These are phyloP conservation scores for Fusarium sp. DNA, from an alignment of 2,329 filamentous ascomycete genomes.

Conservation along the genomic window DNA sequence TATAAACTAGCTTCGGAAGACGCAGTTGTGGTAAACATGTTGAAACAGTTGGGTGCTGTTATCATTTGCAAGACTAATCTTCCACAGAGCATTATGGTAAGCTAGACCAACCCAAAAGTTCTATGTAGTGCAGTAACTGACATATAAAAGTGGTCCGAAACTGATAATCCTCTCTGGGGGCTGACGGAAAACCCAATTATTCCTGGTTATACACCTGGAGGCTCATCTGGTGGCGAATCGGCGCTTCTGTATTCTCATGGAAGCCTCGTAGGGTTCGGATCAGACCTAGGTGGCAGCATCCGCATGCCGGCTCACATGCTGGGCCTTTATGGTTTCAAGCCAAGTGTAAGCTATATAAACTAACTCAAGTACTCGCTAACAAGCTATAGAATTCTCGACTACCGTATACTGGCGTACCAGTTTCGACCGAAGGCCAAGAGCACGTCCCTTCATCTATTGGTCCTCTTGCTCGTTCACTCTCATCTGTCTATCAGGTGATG, in stretches of 20 bases:
- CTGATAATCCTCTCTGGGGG: constrained; percentile 51
- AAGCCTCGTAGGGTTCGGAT: constrained; percentile 46
- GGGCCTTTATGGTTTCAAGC: constrained; percentile 47
- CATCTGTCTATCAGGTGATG: constrained; percentile 64
- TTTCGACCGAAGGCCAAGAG: constrained; percentile 75
- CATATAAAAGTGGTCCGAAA: constrained; percentile 36
- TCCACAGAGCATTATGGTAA: constrained; percentile 38
- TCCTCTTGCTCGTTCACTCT: constrained; percentile 64
- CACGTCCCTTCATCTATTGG: constrained; percentile 75
- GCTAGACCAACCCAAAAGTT: fast-evolving
- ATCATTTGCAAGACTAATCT: constrained; percentile 57
- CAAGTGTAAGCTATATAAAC: constrained; percentile 39
- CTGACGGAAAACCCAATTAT: constrained; percentile 45
- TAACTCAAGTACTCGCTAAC: neutral
- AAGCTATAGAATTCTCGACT: constrained; percentile 65
- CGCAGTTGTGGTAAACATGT: constrained; percentile 62
- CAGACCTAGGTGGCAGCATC: constrained; percentile 49
- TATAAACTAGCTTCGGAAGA: constrained; percentile 65
- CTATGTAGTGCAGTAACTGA: neutral
- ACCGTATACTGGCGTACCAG: constrained; percentile 71
- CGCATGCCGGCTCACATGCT: constrained; percentile 49
- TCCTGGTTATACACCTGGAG: constrained; percentile 46
- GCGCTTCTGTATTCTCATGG: constrained; percentile 37
- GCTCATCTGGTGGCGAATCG: constrained; percentile 48
- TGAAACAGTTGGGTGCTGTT: constrained; percentile 65